These are phyloP conservation scores for Symbiotaphrina buchneri DNA, from an alignment of 495 filamentous ascomycete genomes.

Conservation along the genomic window DNA sequence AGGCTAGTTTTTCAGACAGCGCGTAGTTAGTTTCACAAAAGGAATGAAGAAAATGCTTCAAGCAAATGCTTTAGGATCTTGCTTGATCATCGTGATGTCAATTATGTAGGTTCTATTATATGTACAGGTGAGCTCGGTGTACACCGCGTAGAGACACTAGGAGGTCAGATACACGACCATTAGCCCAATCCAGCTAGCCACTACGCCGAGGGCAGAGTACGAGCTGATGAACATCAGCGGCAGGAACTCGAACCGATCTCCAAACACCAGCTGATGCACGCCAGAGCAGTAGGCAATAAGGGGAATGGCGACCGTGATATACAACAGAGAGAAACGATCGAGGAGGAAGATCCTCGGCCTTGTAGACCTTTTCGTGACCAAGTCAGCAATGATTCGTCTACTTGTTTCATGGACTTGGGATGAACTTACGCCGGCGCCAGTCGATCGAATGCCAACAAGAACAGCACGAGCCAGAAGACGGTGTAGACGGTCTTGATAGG, in stretches of 20 bases:
- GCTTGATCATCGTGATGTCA: too few species aligned
- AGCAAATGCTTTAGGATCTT: too few species aligned
- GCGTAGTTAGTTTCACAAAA: too few species aligned
- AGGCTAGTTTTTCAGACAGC: too few species aligned
- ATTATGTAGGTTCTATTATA: too few species aligned
- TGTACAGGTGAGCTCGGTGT: not conserved
- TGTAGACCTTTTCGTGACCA: slow-evolving; percentile 19
- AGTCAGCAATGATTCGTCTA: not conserved
- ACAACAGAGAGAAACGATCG: slow-evolving; percentile 74
- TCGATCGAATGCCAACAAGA: slow-evolving; percentile 67
- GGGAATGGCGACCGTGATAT: slow-evolving; percentile 71
- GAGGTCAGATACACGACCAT: slow-evolving; percentile 79
- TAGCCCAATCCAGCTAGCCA: slow-evolving; percentile 92
- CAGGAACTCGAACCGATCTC: slow-evolving; percentile 66
- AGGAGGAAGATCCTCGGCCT: slow-evolving; percentile 62
- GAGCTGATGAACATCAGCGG: slow-evolving; percentile 94
- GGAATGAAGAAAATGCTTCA: too few species aligned
- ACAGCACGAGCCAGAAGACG: slow-evolving; percentile 71
- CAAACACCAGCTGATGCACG: slow-evolving; percentile 62
- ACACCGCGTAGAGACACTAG: slow-evolving; percentile 12
- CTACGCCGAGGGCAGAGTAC: slow-evolving; percentile 85
- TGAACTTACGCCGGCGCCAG: slow-evolving; percentile 46
- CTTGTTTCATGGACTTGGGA: not conserved
- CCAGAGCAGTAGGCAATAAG: slow-evolving; percentile 76
- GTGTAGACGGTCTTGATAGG: slow-evolving; percentile 88